Conservation (phyloP, 2,329 filamentous ascomycete genomes). For the Colletotrichum simmondsii region DNA sequence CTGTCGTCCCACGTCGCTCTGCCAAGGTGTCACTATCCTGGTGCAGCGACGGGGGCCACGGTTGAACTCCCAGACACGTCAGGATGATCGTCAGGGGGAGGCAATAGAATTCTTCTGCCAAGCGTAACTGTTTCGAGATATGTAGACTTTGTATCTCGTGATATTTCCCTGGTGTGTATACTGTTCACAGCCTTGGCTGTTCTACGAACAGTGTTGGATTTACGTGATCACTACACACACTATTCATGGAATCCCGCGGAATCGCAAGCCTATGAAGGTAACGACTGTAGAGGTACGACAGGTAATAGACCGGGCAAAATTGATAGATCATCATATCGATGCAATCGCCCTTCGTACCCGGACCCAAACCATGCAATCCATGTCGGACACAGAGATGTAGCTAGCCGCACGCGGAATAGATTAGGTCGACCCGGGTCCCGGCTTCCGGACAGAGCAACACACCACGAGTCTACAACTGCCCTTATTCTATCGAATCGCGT, state of each 20-base stretch:
- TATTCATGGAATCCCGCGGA: background rate
- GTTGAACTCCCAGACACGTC: background rate
- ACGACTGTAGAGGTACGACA: fast-evolving
- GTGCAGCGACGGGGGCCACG: too few species aligned
- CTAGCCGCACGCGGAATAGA: conserved; percentile 8
- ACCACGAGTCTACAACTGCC: background rate
- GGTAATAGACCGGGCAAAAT: background rate
- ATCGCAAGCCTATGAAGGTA: background rate
- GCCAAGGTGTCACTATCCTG: background rate
- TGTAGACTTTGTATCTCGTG: background rate
- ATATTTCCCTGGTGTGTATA: background rate
- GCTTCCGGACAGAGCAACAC: background rate
- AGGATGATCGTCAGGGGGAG: background rate
- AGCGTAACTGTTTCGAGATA: background rate
- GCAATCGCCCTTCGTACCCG: conserved; percentile 10
- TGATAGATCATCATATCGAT: background rate
- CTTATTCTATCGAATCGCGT: background rate
- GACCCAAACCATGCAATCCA: background rate
- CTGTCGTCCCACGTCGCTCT: background rate
- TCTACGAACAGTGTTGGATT: too few species aligned
- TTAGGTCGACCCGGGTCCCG: conserved; percentile 1
- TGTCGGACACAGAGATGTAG: background rate
- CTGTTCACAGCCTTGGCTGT: background rate
- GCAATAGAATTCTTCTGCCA: background rate
- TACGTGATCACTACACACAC: background rate